Conservation (phyloP, 208 protist species). For the Wallacemonas sp. region DNA sequence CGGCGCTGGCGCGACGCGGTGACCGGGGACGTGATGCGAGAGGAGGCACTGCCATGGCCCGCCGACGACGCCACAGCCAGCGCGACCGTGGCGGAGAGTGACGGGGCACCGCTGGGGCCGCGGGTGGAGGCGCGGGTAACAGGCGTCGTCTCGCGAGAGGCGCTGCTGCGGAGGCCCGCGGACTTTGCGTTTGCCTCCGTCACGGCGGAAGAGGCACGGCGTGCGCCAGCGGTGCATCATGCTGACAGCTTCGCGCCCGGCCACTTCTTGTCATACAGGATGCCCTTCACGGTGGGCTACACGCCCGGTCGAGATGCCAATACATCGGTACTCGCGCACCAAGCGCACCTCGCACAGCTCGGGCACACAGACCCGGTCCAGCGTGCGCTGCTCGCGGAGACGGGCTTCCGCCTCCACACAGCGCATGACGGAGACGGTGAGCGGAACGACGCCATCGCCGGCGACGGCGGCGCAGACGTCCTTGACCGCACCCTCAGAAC, state of each 20-base stretch:
- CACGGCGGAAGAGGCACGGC: constrained; percentile 23
- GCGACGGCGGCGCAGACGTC: not conserved
- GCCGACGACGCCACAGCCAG: not conserved
- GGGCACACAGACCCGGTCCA: not conserved
- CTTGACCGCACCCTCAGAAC: not conserved
- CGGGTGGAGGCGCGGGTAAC: constrained; percentile 35
- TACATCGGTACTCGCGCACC: constrained; percentile 21
- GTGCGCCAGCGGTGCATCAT: constrained; percentile 36
- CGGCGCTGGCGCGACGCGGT: constrained; percentile 40
- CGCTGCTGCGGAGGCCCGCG: constrained; percentile 62
- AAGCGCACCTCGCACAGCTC: not conserved
- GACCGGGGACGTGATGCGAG: constrained; percentile 50
- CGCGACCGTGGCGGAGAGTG: not conserved
- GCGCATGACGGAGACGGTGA: not conserved
- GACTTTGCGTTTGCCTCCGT: constrained; percentile 73
- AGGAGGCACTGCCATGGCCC: constrained; percentile 23
- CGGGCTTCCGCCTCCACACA: not conserved
- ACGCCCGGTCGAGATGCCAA: constrained; percentile 41
- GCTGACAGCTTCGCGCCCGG: constrained; percentile 59
- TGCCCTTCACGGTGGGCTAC: constrained; percentile 47
- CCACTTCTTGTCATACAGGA: constrained; percentile 47
- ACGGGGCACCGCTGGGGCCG: not conserved
- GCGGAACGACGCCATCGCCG: not conserved
- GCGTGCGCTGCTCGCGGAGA: not conserved
- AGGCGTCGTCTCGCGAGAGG: constrained; percentile 76